Percentiles rank a stretch among this genome's conserved stretches.
Conservation (phyloP, 2,329 filamentous ascomycete species). For the Taxawa tesnikishii region DNA sequence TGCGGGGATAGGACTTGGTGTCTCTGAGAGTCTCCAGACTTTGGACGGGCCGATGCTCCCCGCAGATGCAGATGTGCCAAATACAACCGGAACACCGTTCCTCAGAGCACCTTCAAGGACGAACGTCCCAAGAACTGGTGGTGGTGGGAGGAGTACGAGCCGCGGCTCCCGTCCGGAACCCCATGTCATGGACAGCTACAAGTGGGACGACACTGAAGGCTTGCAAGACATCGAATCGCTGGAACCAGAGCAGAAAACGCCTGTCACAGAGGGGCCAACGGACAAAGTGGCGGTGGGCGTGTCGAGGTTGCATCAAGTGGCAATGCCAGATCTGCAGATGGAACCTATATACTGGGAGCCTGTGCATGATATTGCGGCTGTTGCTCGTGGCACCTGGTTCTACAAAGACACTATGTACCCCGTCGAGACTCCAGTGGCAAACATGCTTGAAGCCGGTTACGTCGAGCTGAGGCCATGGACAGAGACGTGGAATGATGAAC, state of each 20-base stretch:
- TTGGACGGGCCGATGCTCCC: slow-evolving; percentile 7
- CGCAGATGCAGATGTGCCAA: slow-evolving; percentile 8
- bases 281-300: slow-evolving; percentile 71
- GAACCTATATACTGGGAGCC: slow-evolving; percentile 97
- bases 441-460: slow-evolving; percentile 87
- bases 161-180: slow-evolving; percentile 14
- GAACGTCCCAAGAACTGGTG: slow-evolving; percentile 17
- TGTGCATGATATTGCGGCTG: slow-evolving; percentile 73
- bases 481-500: slow-evolving; percentile 82
- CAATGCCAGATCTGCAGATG: slow-evolving; percentile 69
- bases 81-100: slow-evolving; percentile 38
- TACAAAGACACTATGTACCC: slow-evolving; percentile 93
- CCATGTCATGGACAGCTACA: slow-evolving; percentile 33
- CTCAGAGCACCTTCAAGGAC: slow-evolving; percentile 34
- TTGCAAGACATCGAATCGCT: slow-evolving; percentile 14
- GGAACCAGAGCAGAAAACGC: slow-evolving; percentile 5
- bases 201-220: slow-evolving; percentile 30
- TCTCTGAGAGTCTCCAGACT: slow-evolving; percentile 3
- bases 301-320: slow-evolving; percentile 80
- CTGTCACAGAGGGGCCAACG: slow-evolving; percentile 17
- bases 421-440: slow-evolving; percentile 72
- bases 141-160: slow-evolving; percentile 14
- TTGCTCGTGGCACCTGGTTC: slow-evolving; percentile 89
- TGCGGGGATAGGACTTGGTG: no score
- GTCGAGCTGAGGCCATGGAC: slow-evolving; percentile 77